These are phyloP conservation scores for Sequoiadendron giganteum DNA, from an alignment of 75 land plant species.

Conservation along the genomic window DNA sequence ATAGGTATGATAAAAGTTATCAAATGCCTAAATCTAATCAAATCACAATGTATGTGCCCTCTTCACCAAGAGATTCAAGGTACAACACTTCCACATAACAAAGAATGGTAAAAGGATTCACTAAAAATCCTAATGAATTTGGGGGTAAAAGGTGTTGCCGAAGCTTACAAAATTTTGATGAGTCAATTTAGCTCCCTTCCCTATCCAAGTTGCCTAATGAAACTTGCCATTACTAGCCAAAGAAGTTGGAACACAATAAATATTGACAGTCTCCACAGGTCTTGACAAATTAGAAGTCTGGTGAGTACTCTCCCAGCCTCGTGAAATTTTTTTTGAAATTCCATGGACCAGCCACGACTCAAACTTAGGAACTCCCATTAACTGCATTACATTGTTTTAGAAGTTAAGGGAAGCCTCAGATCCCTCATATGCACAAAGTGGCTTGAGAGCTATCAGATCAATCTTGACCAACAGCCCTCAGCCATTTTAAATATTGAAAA, in stretches of 20 bases:
- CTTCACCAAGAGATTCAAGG: not conserved
- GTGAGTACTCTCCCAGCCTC: not conserved
- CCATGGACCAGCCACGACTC: not conserved
- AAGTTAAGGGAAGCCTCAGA: too few relatives aligned
- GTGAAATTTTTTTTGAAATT: not conserved
- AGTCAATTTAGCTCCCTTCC: not conserved
- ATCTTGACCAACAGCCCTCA: too few relatives aligned
- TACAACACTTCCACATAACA: not conserved
- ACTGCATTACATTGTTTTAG: too few relatives aligned
- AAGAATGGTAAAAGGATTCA: not conserved
- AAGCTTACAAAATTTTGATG: not conserved
- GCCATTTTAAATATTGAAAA: too few relatives aligned
- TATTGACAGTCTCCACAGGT: not conserved
- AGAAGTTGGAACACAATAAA: not conserved
- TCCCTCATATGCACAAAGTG: too few relatives aligned
- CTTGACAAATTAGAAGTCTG: not conserved
- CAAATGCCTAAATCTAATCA: not conserved
- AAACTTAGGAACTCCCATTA: too few relatives aligned
- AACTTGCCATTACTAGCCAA: not conserved
- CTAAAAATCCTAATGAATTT: not conserved
- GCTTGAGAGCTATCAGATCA: too few relatives aligned
- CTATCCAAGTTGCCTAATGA: not conserved
- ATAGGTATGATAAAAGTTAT: not conserved
- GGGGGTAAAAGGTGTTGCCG: not conserved
- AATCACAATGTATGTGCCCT: conserved; percentile 1